Base-by-base conservation (phyloP, 257 asterid species). In the Cinchona pubescens region DNA sequence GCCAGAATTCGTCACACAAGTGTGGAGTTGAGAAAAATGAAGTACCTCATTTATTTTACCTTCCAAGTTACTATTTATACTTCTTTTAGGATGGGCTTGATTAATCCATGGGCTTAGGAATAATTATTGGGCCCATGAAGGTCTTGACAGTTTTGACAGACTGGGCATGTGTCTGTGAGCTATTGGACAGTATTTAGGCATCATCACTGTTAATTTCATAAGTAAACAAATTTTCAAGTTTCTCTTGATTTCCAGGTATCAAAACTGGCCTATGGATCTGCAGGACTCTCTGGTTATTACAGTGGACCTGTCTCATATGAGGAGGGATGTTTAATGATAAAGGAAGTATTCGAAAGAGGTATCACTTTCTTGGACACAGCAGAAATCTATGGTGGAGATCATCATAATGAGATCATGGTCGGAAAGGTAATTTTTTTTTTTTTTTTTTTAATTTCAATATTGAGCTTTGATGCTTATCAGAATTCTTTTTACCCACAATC, bases 281-380 rank as follows among this genome's bases (percentile, higher is more conserved):
- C 32, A 35, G 84, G 87, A 45, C 90, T 89, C n/a, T 75, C 89
- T 46, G 90, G 90, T 68, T 38, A 69, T 10, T 78, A 82, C 38
- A 87, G 84, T 76, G 83, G 83, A 40, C 91, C 91, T 58, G 78
- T 87, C 46, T 75, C 90, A 5, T 83, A 87, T 42, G 85, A 85
- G 38, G 91, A 42, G 42, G 91, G 94, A 53, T 81, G 60, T 45
- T 71, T 66, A 0, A 29, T 89, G 3, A 79, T 89, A 0, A 75
- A 79, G 69, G 83, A 84, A 68, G 91, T 88, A 51, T 89, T 84
- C 42, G 7, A 60, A 25, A 84, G 63, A 46, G 90, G 94, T 55
- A 69, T 89, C 65, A 87, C 91, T 3, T 82, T 85, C 71, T 84
- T 87, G n/a, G 91, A 87, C 83, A 84, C 90, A 3, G 70, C 91